These are phyloP conservation scores for Lunasporangiospora selenospora DNA, from an alignment of 192 early-diverging fungal species.

Conservation along the genomic window DNA sequence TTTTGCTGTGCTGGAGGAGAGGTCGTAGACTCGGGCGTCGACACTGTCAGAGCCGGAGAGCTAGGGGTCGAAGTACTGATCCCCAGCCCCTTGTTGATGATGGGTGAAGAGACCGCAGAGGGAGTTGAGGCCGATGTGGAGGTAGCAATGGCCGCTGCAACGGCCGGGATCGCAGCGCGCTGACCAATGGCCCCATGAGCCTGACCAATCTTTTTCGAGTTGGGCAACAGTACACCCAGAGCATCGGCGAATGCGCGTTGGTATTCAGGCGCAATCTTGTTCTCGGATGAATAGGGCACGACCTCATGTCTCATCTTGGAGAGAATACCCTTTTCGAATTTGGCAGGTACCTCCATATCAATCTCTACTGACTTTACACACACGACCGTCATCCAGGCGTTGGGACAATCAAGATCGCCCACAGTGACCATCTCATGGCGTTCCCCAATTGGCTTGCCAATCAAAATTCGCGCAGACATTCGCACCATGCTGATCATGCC, in stretches of 20 bases:
- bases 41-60: background rate
- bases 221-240: constrained; percentile 14
- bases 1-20: too few relatives aligned
- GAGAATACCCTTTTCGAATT: constrained; percentile 46
- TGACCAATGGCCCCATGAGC: background rate
- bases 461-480: constrained; percentile 31
- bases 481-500: constrained; percentile 19
- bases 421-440: constrained; percentile 47
- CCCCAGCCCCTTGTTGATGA: constrained; percentile 1
- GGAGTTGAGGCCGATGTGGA: background rate
- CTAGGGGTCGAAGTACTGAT: constrained; percentile 10
- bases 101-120: too few relatives aligned
- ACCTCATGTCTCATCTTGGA: constrained; percentile 38
- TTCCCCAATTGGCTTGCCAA: constrained; percentile 51
- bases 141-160: background rate
- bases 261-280: constrained; percentile 18
- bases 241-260: constrained; percentile 30
- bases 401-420: constrained; percentile 46
- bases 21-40: too few relatives aligned
- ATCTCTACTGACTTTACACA: constrained; percentile 26
- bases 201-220: constrained; percentile 2
- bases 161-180: constrained; percentile 1
- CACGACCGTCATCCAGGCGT: constrained; percentile 46
- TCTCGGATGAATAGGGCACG: constrained; percentile 19
- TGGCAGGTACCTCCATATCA: constrained; percentile 27